These are phyloP conservation scores for Melocanna baccifera DNA, from an alignment of 176 grass and related monocot genomes.

Conservation along the genomic window DNA sequence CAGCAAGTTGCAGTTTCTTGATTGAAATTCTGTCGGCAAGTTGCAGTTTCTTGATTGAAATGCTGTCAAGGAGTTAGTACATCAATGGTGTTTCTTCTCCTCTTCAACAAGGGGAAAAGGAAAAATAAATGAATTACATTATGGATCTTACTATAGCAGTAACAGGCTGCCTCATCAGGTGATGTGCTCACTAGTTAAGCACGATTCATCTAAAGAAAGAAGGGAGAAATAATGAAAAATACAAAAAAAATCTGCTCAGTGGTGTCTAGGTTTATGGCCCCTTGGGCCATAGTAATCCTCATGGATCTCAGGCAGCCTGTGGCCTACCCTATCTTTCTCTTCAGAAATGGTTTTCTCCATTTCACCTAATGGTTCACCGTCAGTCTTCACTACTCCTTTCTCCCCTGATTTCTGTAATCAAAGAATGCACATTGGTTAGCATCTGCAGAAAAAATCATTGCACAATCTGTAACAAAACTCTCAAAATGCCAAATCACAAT, in stretches of 20 bases:
- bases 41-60: not conserved
- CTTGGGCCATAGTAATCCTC: constrained; percentile 75
- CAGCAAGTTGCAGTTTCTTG: not conserved
- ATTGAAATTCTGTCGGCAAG: not conserved
- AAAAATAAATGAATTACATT: constrained; percentile 46
- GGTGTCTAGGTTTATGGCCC: constrained; percentile 60
- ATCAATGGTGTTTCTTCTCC: constrained; percentile 4
- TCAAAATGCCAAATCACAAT: not conserved
- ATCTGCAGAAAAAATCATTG: not conserved
- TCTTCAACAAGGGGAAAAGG: constrained; percentile 9
- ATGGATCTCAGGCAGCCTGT: constrained; percentile 55
- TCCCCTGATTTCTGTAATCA: constrained; percentile 26
- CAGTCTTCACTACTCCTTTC: constrained; percentile 9
- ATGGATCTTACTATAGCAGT: not conserved
- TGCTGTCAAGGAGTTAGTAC: constrained; percentile 38
- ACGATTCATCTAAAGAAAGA: not conserved
- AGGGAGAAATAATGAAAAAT: not conserved
- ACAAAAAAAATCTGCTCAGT: constrained; percentile 18
- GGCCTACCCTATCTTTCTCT: constrained; percentile 27
- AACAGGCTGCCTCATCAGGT: not conserved
- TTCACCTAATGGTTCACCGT: not conserved
- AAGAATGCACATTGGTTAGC: constrained; percentile 10
- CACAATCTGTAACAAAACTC: not conserved
- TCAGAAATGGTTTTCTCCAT: constrained; percentile 25
- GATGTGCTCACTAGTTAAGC: not conserved